Evolutionary conservation across 1,284 basidiomycete species (phyloP).

Genomic region (Erythrobasidium hasegawianum): DNA sequence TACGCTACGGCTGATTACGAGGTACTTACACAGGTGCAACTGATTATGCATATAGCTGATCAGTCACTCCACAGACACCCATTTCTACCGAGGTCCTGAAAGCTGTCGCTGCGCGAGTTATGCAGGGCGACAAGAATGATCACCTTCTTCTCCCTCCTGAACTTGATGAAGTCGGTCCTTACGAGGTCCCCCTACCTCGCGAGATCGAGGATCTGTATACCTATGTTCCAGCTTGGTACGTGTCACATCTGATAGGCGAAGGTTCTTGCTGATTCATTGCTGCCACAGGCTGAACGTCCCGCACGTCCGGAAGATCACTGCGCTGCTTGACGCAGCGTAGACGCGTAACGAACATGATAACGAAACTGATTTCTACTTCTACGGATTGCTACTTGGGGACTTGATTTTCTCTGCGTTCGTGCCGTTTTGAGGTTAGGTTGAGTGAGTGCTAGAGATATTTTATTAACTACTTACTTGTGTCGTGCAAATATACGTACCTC

Average conservation of each 20-base stretch:
- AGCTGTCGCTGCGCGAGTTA: constrained; percentile 89
- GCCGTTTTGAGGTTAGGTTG: no score
- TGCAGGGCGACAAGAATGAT: constrained; percentile 90
- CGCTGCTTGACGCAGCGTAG: constrained; percentile 15
- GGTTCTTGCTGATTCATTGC: background rate
- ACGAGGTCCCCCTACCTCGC: constrained; percentile 77
- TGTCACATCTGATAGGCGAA: background rate
- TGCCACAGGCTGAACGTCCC: constrained; percentile 22
- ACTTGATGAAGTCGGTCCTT: constrained; percentile 89
- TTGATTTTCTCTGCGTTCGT: no score
- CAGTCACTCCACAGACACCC: constrained; percentile 63
- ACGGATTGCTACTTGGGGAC: no score
- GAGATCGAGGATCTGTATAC: constrained; percentile 58
- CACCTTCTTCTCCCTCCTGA: constrained; percentile 89
- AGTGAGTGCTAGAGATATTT: no score
- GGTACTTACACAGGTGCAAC: constrained; percentile 56
- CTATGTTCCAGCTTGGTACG: constrained; percentile 31
- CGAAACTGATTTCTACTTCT: no score
- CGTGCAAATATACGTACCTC: no score
- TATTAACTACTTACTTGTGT: no score
- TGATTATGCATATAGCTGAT: background rate
- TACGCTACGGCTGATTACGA: constrained; percentile 99
- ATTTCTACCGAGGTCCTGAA: constrained; percentile 94
- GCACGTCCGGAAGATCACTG: constrained; percentile 26
- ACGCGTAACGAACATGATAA: no score